Base-by-base conservation (phyloP, 257 asterid genomes). In the Fraxinus anomala region DNA sequence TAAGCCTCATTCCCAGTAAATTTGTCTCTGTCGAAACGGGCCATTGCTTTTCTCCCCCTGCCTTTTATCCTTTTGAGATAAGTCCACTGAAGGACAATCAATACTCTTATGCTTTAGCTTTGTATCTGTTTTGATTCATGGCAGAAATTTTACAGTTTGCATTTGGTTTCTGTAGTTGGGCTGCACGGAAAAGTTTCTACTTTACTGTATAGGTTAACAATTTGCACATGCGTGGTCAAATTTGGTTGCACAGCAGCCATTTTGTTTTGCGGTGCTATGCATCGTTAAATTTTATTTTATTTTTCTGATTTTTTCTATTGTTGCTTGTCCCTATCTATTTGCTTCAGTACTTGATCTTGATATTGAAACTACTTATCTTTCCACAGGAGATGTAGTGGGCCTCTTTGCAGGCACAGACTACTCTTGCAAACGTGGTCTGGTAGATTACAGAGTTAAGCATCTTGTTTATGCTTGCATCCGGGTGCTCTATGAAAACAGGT, bases 401-500 rank as follows among this genome's bases (percentile, higher is more conserved):
- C 89, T 96, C 74, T 89, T 93, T 77, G 90, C 89, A 0, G 96
- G 94, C 79, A 30, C 24, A 73, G 91, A 88, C 76, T 89, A 91
- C 83, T 84, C 83, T 56, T 86, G 91, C 81, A 84, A 86, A 77
- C 86, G 68, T 74, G 81, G 83, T 81, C 76, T 92, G 80, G 99
- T 93, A 85, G 90, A 89, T 68, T 88, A 77, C 92, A 89, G 99
- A 90, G 89, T 96, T 75, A 92, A 89, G 89, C 82, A 80, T 79
- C 83, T 93, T 79, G 82, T 89, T 47, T 78, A 82, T 85, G 89
- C 91, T 82, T 96, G 99, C 84, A 69, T 92, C 81, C 84, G 79
- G 80, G 97, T 96, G 3, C 75, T 96, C 80, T 82, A 93, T 68
- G 94, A 88, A 54, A 92, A 92, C 80, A 96, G 99, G 99, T 95